These are phyloP conservation scores for Madurella mycetomatis DNA, from an alignment of 2,329 filamentous ascomycete species.

Conservation along the genomic window DNA sequence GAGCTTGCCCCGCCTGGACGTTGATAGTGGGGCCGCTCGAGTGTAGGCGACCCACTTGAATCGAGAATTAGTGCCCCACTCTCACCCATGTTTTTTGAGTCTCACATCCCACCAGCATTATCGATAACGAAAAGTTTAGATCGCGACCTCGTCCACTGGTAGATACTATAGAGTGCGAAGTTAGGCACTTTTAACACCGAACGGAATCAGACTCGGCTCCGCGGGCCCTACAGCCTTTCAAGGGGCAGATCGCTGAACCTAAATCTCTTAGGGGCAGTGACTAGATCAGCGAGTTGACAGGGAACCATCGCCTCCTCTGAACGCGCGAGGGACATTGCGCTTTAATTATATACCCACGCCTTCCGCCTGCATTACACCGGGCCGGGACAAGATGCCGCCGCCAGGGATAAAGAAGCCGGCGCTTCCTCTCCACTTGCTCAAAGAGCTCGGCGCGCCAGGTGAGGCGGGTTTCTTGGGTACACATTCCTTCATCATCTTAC, in stretches of 20 bases:
- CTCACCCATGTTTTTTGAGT: not conserved
- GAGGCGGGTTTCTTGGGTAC: constrained; percentile 1
- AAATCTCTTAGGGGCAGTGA: no score
- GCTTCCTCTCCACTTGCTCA: constrained; percentile 41
- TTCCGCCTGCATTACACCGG: not conserved
- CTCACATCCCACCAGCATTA: not conserved
- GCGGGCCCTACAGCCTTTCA: not conserved
- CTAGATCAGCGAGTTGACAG: no score
- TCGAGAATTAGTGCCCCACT: no score
- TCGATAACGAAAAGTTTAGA: constrained; percentile 16
- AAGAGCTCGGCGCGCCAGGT: constrained; percentile 36
- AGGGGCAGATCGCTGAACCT: not conserved
- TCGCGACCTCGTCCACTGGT: not conserved
- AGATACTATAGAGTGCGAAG: not conserved
- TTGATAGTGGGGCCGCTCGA: no score
- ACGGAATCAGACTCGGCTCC: not conserved
- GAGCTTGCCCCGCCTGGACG: no score
- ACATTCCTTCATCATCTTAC: constrained; percentile 12
- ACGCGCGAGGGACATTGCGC: not conserved
- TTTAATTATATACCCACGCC: not conserved
- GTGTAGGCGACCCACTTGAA: not conserved
- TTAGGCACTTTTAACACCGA: not conserved
- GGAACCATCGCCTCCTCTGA: no score
- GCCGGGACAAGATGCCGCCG: constrained; percentile 27
- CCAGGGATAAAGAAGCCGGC: constrained; percentile 35